A percentile compares a stretch with the other conserved stretches of the same genome.
Evolutionary conservation across 495 filamentous ascomycete genomes (phyloP).

Genomic region (Astrothelium macrocarpum): DNA sequence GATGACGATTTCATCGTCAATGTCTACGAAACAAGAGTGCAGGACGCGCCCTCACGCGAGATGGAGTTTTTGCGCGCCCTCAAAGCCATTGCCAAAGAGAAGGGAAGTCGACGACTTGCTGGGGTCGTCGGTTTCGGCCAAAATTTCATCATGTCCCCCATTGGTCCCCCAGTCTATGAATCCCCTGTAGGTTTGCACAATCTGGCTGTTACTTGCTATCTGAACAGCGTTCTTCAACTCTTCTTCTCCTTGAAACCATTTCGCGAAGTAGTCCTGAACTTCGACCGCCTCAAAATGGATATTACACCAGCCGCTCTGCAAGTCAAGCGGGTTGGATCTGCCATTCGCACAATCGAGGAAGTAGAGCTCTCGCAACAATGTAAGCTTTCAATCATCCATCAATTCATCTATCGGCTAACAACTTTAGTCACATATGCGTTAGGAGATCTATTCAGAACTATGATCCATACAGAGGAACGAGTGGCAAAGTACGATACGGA

Average conservation of each 20-base stretch:
- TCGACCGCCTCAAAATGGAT: slow-evolving; percentile 57
- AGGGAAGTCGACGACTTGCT: slow-evolving; percentile 35
- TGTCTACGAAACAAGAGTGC: slow-evolving; percentile 11
- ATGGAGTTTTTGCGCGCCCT: slow-evolving; percentile 29
- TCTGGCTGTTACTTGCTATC: slow-evolving; percentile 94
- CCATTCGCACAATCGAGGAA: background rate
- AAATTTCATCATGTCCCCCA: slow-evolving; percentile 22
- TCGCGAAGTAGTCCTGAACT: slow-evolving; percentile 67
- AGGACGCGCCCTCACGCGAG: background rate
- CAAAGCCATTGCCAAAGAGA: slow-evolving; percentile 41
- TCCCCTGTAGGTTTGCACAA: slow-evolving; percentile 82
- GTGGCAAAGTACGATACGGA: background rate
- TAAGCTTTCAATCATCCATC: background rate
- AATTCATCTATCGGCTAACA: background rate
- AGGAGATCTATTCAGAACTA: background rate
- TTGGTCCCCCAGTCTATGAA: slow-evolving; percentile 23
- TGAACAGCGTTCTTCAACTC: slow-evolving; percentile 94
- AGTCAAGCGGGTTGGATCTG: slow-evolving; percentile 52
- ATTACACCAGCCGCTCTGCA: slow-evolving; percentile 48
- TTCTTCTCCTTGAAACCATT: slow-evolving; percentile 82
- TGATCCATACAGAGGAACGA: background rate
- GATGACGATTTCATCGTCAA: slow-evolving; percentile 27
- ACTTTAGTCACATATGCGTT: background rate
- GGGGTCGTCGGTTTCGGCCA: slow-evolving; percentile 23
- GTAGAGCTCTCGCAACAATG: slow-evolving; percentile 4